Evolutionary conservation across 768 basidiomycete genomes (phyloP).

Genomic region (Kwoniella pini): DNA sequence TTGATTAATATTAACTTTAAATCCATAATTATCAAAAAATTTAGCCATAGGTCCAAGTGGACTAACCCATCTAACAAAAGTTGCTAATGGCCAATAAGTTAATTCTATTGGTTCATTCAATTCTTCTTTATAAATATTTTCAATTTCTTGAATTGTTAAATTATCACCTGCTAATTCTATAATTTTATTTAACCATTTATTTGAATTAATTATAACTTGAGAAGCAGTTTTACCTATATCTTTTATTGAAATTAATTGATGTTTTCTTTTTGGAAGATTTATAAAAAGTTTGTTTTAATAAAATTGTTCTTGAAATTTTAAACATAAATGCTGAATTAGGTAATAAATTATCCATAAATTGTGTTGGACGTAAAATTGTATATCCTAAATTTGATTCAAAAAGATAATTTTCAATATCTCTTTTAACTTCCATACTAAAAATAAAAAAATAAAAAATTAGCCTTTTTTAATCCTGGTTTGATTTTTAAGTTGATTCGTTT

Average conservation of each 20-base stretch:
- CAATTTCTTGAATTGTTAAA: conserved; percentile 17
- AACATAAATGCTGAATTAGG: conserved; percentile 20
- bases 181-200: conserved; percentile 4
- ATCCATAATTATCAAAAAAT: conserved; percentile 34
- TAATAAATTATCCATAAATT: conserved; percentile 36
- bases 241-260: conserved; percentile 24
- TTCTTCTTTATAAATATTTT: conserved; percentile 24
- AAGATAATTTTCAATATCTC: conserved; percentile 29
- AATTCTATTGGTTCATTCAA: conserved; percentile 11
- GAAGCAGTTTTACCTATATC: conserved; percentile 32
- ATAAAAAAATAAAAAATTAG: not conserved
- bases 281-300: conserved; percentile 20
- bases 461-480: too few relatives aligned
- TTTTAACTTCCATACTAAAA: conserved; percentile 29
- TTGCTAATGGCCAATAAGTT: conserved; percentile 15
- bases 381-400: conserved; percentile 12
- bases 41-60: conserved; percentile 4
- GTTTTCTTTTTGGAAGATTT: conserved; percentile 27
- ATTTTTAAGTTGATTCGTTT: not conserved
- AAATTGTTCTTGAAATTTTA: conserved; percentile 25
- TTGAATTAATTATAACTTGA: conserved; percentile 17
- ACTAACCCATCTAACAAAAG: conserved; percentile 21
- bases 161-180: conserved; percentile 27
- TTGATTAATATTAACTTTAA: conserved; percentile 22
- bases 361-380: conserved; percentile 28